Evolutionary conservation across 2,329 filamentous ascomycete species (phyloP), one percentile per base, ranked within the genome.

Genomic region (Phyllosticta capitalensis): DNA sequence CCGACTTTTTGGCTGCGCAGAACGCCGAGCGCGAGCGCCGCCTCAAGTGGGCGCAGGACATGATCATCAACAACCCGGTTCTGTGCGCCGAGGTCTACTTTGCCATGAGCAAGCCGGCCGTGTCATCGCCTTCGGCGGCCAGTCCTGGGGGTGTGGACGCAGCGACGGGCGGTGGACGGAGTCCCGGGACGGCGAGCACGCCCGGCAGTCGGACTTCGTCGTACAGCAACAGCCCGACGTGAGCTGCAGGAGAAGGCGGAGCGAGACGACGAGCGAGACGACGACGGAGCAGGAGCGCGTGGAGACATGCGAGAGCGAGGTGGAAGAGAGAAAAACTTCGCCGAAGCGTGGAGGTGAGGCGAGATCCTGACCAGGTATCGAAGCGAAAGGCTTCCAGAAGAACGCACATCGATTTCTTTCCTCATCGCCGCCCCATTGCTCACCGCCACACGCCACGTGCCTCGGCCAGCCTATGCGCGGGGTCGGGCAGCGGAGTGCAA

Each of bases 11-110:
- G 38, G 48, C 49, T 12, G 58, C 58, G 14, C 54, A 53, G 54
- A 24, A 50, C 17, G 58, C 50, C 10, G 58, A 60, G 54, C 54
- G 54, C 3, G 54, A 60, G 14, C 58, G 58, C 6, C 58, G 58
- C 30, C 49, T 60, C 17, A 60, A 56, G 30, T 60, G 58, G 58
- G 58, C 58, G 7, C 58, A 56, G 54, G 49, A 60, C 6, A 60
- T 60, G 58, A 60, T 60, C 49, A 60, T 60, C 21, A 49, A 53
- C 49, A 60, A 53, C 5, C 58, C 58, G 17, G 58, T 54, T 2
- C 49, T 60, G 21, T 56, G 58, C 22, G 58, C 58, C 7, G 58
- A 60, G 50, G 54, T 60, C 21, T 60, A 60, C 22, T 60, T 21
- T 19, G 54, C 54, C 54, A 60, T 60, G 58, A 48, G 54, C 30